phyloP scores from a whole-genome alignment of 805 yeast genomes.

The Hanseniaspora meyeri region DNA sequence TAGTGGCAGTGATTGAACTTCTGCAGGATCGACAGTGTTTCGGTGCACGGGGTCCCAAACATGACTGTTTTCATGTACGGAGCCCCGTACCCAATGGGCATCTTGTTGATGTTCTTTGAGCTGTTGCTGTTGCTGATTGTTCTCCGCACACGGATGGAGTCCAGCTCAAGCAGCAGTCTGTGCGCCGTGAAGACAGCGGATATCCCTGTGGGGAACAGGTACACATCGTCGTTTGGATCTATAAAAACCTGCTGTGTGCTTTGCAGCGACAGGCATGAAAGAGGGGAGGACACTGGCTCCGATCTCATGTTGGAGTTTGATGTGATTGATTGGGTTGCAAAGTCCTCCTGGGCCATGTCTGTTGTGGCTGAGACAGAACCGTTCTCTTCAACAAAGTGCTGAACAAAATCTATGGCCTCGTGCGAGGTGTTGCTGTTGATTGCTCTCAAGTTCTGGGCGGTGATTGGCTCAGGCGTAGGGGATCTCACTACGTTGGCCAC shows the following conservation, averaged over 20 bases:
- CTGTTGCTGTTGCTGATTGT: constrained; percentile 15
- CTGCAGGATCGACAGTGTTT: constrained; percentile 69
- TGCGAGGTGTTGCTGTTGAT: neutral
- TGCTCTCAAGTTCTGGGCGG: neutral
- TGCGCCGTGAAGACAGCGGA: constrained; percentile 79
- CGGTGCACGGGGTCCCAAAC: constrained; percentile 93
- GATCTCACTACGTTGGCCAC: neutral
- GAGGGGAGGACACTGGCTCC: neutral
- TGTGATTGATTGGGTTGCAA: neutral
- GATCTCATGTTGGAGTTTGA: neutral
- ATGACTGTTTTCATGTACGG: constrained; percentile 58
- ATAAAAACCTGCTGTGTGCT: constrained; percentile 5
- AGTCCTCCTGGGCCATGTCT: neutral
- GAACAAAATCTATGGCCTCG: constrained; percentile 12
- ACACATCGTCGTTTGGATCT: constrained; percentile 53
- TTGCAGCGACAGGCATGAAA: neutral
- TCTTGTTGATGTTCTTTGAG: constrained; percentile 1
- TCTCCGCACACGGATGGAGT: constrained; percentile 27
- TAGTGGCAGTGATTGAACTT: constrained; percentile 90
- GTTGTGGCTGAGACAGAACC: constrained; percentile 12
- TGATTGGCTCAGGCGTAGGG: neutral
- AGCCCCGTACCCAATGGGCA: constrained; percentile 22
- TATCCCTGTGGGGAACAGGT: constrained; percentile 84
- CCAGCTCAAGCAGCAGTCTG: constrained; percentile 35
- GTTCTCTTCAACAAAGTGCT: constrained; percentile 13